phyloP scores from a whole-genome alignment of 140 eudicot species.

The Erigeron philadelphicus region DNA sequence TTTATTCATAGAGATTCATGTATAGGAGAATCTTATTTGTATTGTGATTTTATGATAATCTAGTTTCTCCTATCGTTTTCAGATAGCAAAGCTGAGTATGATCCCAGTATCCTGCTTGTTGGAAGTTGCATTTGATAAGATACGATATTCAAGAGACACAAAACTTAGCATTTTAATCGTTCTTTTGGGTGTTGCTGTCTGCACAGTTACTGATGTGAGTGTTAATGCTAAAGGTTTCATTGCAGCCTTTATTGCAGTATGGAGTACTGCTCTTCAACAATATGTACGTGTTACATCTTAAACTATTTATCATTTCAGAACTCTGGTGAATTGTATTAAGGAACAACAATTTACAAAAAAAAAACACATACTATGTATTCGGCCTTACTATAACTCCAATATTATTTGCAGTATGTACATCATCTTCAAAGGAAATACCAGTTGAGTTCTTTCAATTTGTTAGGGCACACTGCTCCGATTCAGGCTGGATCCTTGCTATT shows the following conservation, averaged over 20 bases:
- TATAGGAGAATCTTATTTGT: not conserved
- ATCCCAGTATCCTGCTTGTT: conserved; percentile 89
- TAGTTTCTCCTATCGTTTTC: conserved; percentile 25
- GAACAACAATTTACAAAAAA: not conserved
- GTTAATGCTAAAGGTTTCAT: conserved; percentile 86
- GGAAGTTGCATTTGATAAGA: conserved; percentile 72
- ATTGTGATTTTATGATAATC: conserved; percentile 3
- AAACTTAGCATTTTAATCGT: conserved; percentile 74
- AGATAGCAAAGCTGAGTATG: conserved; percentile 97
- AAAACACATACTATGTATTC: not conserved
- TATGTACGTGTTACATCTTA: conserved; percentile 53
- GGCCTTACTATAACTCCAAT: not conserved
- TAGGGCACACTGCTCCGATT: conserved; percentile 89
- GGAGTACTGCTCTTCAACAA: conserved; percentile 95
- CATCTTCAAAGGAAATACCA: conserved; percentile 82
- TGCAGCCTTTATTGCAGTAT: conserved; percentile 88
- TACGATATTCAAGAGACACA: conserved; percentile 82
- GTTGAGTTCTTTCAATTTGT: conserved; percentile 74
- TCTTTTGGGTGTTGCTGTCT: conserved; percentile 83
- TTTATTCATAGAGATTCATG: conserved; percentile 2
- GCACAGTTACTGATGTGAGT: conserved; percentile 93
- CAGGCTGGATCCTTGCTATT: conserved; percentile 79
- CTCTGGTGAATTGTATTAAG: not conserved
- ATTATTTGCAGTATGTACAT: conserved; percentile 71
- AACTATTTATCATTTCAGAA: not conserved